Percentiles rank a stretch among this genome's conserved stretches.
Conservation (phyloP, 805 yeast genomes). For the Kluyveromyces starmeri region DNA sequence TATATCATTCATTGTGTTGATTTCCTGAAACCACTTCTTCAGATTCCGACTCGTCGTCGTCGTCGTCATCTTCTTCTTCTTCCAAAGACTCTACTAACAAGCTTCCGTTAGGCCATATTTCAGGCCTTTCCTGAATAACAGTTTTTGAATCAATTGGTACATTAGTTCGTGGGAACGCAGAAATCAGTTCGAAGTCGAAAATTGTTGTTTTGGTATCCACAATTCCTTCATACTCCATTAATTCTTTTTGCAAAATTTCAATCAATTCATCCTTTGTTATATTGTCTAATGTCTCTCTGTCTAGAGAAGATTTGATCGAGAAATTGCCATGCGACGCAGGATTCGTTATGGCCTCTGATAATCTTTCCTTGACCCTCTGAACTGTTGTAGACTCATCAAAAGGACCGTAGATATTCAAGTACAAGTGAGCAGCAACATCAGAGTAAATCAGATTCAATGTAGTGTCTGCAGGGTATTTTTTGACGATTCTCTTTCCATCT, state of each 20-base stretch:
- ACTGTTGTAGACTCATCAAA: too few relatives aligned
- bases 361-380: too few relatives aligned
- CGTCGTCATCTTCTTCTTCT: slow-evolving; percentile 25
- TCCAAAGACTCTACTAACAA: slow-evolving; percentile 41
- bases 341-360: too few relatives aligned
- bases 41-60: slow-evolving; percentile 9
- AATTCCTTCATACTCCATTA: too few relatives aligned
- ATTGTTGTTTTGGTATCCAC: too few relatives aligned
- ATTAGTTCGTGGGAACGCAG: slow-evolving; percentile 55
- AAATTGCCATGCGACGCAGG: too few relatives aligned
- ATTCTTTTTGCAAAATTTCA: too few relatives aligned
- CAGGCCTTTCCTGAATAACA: slow-evolving; percentile 33
- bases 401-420: slow-evolving; percentile 12
- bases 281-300: too few relatives aligned
- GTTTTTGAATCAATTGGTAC: slow-evolving; percentile 29
- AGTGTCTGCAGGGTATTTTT: slow-evolving; percentile 15
- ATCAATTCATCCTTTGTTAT: slow-evolving; percentile 69
- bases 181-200: slow-evolving; percentile 47
- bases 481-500: slow-evolving; percentile 23
- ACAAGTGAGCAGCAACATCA: slow-evolving; percentile 21
- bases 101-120: slow-evolving; percentile 68
- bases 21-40: neutral
- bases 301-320: too few relatives aligned
- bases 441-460: slow-evolving; percentile 18
- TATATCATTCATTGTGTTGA: too few relatives aligned